Evolutionary conservation across 495 filamentous ascomycete genomes (phyloP).

Genomic region (Chaetomium fimeti): DNA sequence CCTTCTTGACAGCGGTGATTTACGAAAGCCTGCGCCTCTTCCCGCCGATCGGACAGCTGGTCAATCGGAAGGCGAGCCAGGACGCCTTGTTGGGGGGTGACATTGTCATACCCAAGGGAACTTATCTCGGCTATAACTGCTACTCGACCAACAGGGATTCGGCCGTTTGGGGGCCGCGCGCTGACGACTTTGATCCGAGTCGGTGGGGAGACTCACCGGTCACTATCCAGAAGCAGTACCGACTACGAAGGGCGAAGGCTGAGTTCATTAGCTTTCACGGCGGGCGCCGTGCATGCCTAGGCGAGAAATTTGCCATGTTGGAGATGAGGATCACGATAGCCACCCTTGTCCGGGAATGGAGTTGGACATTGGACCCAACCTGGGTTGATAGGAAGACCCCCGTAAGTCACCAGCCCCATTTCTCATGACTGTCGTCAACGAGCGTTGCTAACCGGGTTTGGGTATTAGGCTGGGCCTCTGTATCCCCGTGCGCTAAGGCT

Average conservation of each 20-base stretch:
- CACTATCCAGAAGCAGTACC: conserved; percentile 25
- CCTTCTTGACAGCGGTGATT: conserved; percentile 22
- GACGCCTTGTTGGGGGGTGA: conserved; percentile 32
- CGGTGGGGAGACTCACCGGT: conserved; percentile 19
- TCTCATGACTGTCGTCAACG: not conserved
- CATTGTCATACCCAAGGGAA: conserved; percentile 24
- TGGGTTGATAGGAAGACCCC: conserved; percentile 25
- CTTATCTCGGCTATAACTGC: conserved; percentile 26
- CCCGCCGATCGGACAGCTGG: conserved; percentile 40
- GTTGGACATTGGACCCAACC: conserved; percentile 17
- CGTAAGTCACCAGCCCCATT: conserved; percentile 2
- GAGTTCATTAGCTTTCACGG: conserved; percentile 41
- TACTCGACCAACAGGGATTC: conserved; percentile 26
- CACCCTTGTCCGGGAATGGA: conserved; percentile 11
- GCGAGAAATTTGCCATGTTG: conserved; percentile 31
- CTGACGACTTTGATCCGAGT: conserved; percentile 19
- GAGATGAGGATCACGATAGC: conserved; percentile 24
- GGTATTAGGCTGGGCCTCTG: conserved; percentile 7
- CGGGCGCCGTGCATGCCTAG: conserved; percentile 35
- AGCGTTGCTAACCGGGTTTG: not conserved
- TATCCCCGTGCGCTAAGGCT: conserved; percentile 13
- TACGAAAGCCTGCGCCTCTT: conserved; percentile 40
- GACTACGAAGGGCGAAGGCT: conserved; percentile 24
- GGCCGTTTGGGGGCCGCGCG: conserved; percentile 16
- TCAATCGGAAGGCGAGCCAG: conserved; percentile 34